phyloP scores from a whole-genome alignment of 2,329 filamentous ascomycete genomes.

The Thelonectria blattea region DNA sequence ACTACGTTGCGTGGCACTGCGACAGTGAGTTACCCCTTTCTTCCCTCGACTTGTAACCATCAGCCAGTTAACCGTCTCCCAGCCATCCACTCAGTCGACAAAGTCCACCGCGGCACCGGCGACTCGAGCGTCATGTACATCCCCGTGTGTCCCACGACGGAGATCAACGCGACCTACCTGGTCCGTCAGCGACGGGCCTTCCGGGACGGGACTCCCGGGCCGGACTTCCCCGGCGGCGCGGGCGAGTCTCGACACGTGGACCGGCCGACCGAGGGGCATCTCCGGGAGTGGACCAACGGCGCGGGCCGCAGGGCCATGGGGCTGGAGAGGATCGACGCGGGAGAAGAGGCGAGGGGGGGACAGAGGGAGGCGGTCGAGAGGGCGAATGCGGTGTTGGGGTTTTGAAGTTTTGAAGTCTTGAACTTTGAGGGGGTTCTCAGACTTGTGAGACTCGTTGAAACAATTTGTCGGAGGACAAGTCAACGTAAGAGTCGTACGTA shows the following conservation, averaged over 20 bases:
- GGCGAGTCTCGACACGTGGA: conserved; percentile 66
- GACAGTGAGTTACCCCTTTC: conserved; percentile 56
- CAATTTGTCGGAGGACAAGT: too few species aligned
- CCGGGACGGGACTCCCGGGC: conserved; percentile 67
- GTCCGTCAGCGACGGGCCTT: conserved; percentile 75
- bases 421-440: too few species aligned
- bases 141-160: conserved; percentile 81
- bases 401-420: too few species aligned
- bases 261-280: conserved; percentile 49
- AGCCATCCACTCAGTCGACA: conserved; percentile 83
- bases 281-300: conserved; percentile 41
- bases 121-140: conserved; percentile 92
- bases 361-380: conserved; percentile 45
- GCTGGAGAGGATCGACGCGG: conserved; percentile 46
- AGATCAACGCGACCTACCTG: conserved; percentile 74
- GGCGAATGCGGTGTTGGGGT: conserved; percentile 54
- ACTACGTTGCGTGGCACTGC: conserved; percentile 87
- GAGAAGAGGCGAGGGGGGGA: conserved; percentile 39
- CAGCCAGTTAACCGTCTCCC: conserved; percentile 12
- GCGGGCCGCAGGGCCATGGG: conserved; percentile 53
- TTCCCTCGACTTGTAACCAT: not conserved
- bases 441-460: not conserved
- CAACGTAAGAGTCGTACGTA: not conserved
- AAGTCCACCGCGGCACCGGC: conserved; percentile 69
- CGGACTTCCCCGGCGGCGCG: conserved; percentile 74